phyloP scores from a whole-genome alignment of 1,284 basidiomycete genomes.

The Austroboletus novae-zelandiae region DNA sequence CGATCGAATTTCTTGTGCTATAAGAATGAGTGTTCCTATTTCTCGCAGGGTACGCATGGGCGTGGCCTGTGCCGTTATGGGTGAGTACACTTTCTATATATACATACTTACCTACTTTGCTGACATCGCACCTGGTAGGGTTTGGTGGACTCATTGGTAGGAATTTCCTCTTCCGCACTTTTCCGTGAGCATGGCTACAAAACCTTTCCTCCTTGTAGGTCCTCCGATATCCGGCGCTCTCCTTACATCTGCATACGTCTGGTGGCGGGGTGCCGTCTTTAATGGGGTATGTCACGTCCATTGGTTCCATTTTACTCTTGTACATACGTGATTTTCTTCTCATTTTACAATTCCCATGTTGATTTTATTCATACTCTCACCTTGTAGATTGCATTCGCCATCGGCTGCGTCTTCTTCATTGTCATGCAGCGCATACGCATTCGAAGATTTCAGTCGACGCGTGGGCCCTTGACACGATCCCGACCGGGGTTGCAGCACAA shows the following conservation, averaged over 20 bases:
- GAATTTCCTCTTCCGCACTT: not conserved
- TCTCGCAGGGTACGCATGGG: constrained; percentile 30
- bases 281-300: constrained; percentile 22
- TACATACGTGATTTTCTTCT: no score
- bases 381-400: constrained; percentile 15
- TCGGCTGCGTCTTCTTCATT: constrained; percentile 31
- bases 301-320: no score
- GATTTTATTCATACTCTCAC: no score
- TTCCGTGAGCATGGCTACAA: not conserved
- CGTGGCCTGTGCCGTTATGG: constrained; percentile 28
- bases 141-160: constrained; percentile 30
- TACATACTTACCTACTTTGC: not conserved
- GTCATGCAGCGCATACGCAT: constrained; percentile 26
- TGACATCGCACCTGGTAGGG: constrained; percentile 12
- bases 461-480: no score
- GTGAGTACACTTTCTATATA: constrained; percentile 8
- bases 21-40: not conserved
- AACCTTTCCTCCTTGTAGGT: constrained; percentile 13
- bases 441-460: constrained; percentile 4
- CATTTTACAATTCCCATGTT: no score
- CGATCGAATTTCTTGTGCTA: not conserved
- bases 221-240: constrained; percentile 32
- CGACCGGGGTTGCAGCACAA: no score
- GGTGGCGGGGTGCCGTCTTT: constrained; percentile 33
- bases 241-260: constrained; percentile 25